Percentiles rank a stretch among this genome's conserved stretches.
These are phyloP conservation scores for Backusella mclennaniae DNA, from an alignment of 192 early-diverging fungal genomes.

Conservation along the genomic window DNA sequence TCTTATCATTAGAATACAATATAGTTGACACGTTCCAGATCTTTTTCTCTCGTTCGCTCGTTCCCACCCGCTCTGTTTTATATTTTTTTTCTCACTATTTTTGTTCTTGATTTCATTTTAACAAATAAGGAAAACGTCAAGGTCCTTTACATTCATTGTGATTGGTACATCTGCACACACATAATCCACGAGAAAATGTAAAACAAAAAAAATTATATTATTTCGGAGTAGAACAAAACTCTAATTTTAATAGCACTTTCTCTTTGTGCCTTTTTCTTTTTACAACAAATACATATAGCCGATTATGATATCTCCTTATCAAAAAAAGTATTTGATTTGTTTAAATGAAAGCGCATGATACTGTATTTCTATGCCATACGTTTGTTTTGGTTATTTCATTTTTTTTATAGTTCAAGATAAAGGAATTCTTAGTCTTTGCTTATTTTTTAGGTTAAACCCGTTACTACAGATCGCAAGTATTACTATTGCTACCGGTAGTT, in stretches of 20 bases:
- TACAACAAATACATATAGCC: neutral
- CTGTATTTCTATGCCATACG: too few species aligned
- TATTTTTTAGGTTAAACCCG: neutral
- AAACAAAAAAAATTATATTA: neutral
- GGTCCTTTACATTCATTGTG: neutral
- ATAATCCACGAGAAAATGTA: neutral
- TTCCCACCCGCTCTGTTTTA: neutral
- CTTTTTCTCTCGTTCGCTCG: neutral
- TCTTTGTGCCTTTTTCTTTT: neutral
- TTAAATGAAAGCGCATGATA: neutral
- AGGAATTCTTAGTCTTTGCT: neutral
- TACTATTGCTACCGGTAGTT: neutral
- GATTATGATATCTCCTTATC: neutral
- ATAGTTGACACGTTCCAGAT: neutral
- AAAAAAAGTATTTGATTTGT: neutral
- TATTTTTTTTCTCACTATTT: neutral
- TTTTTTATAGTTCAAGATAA: neutral
- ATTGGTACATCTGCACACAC: neutral
- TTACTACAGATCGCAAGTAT: neutral
- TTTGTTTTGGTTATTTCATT: neutral
- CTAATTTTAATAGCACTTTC: neutral
- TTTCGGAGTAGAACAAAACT: neutral
- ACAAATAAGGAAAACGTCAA: constrained; percentile 10
- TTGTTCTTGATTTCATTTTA: neutral
- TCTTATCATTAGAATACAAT: neutral